Conservation (phyloP, 208 protist genomes). For the Leishmania major region DNA sequence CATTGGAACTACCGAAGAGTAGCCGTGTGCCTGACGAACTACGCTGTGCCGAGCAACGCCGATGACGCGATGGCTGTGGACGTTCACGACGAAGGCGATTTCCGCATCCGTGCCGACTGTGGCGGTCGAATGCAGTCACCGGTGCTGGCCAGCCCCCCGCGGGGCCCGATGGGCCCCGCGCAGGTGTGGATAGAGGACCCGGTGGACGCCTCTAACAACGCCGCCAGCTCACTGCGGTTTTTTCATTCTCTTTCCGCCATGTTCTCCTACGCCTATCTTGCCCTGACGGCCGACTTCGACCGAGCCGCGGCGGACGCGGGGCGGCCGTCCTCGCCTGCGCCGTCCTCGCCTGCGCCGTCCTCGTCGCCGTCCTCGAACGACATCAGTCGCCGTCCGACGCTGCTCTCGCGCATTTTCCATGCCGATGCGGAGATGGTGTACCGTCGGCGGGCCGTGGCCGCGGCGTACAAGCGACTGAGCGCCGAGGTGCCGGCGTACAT, state of each 20-base stretch:
- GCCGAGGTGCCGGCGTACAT: slow-evolving; percentile 42
- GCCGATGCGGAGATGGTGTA: slow-evolving; percentile 61
- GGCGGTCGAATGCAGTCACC: slow-evolving; percentile 19
- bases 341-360: neutral
- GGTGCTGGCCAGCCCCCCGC: slow-evolving; percentile 31
- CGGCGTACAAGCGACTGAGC: slow-evolving; percentile 41
- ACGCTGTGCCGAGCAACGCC: neutral
- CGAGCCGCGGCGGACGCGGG: neutral
- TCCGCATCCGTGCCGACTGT: slow-evolving; percentile 6
- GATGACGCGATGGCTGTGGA: neutral
- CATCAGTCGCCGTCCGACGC: slow-evolving; percentile 67
- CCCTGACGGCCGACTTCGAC: slow-evolving; percentile 56
- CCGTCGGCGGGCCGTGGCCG: slow-evolving; percentile 54
- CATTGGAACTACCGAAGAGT: slow-evolving; percentile 83
- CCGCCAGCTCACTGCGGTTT: slow-evolving; percentile 76
- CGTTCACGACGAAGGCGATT: slow-evolving; percentile 12
- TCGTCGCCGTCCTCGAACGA: slow-evolving; percentile 48
- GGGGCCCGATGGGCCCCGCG: slow-evolving; percentile 21
- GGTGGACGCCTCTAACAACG: slow-evolving; percentile 76
- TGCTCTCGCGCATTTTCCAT: slow-evolving; percentile 86
- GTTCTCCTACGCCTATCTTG: slow-evolving; percentile 74
- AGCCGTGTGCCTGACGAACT: slow-evolving; percentile 73
- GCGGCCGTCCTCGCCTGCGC: neutral
- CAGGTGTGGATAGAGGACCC: slow-evolving; percentile 81
- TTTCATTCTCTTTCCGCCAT: slow-evolving; percentile 70